Base-by-base conservation (phyloP, 1,139 yeast species). In the Debaryomyces psychrophilus region DNA sequence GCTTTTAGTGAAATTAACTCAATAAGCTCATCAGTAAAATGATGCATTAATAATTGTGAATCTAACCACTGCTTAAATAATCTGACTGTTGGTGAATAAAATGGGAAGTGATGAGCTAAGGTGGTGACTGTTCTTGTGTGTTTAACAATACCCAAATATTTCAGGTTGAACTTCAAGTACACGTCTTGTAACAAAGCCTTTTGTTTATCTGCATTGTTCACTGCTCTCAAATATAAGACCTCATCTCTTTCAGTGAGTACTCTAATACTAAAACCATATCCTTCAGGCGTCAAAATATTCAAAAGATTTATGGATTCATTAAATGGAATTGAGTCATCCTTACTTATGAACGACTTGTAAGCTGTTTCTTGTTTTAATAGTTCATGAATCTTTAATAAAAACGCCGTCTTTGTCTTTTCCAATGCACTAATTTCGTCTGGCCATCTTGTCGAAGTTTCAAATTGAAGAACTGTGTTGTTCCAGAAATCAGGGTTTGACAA, bases 381-480 rank as follows among this genome's bases (percentile, higher is more conserved):
- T 47, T 88, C 90, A 50, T 81, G 77, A 14, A 92, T 79, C 56
- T 87, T 87, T 43, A 95, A 64, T 55, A 93, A 69, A 56, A 95
- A 89, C 5, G 98, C 99, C 31, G 93, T 79, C 62, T 95, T 95
- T 14, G 96, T 87, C 58, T 86, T 85, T 61, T 93, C 99, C 48
- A 90, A 71, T 0, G 97, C 92, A 31, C 76, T 71, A 4, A 90
- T 64, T 63, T 93, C 97, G 65, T 89, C 96, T 1, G 99, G 99
- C 99, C 99, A 95, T 64, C 84, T 83, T n/a, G 83, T 77, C 1
- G 97, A 87, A 3, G 88, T 74, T 68, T 95, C 99, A 65, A 95
- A 90, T 65, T 90, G 96, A 40, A 95, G 65, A 9, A 92, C 77
- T 22, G 85, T 83, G 43, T 87, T 90, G 54, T 87, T 89, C 74